phyloP scores from a whole-genome alignment of 2,329 filamentous ascomycete genomes.

The Fusarium napiforme region DNA sequence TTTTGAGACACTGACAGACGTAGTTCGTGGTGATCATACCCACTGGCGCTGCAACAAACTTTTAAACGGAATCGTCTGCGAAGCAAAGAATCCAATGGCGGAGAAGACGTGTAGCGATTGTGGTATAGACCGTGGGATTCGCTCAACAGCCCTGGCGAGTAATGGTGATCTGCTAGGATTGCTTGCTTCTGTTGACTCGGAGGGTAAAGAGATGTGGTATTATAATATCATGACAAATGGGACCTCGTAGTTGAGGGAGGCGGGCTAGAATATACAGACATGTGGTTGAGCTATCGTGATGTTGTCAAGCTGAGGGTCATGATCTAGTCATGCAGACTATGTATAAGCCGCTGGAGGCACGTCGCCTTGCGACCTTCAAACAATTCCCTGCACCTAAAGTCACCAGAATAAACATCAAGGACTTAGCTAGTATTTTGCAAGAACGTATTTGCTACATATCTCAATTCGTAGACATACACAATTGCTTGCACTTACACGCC shows the following conservation, averaged over 20 bases:
- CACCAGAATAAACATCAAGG: fast-evolving
- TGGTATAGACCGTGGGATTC: neutral
- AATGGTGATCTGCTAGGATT: neutral
- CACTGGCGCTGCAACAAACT: neutral
- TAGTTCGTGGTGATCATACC: neutral
- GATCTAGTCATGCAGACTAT: neutral
- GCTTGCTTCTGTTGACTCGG: neutral
- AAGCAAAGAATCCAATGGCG: neutral
- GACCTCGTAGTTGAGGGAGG: fast-evolving
- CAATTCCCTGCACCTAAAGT: neutral
- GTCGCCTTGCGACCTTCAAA: neutral
- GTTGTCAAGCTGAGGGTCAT: neutral
- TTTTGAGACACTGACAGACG: fast-evolving
- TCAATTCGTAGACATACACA: neutral
- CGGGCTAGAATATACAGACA: fast-evolving
- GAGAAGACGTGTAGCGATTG: neutral
- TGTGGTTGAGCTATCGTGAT: fast-evolving
- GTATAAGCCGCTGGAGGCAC: neutral
- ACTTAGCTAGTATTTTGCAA: neutral
- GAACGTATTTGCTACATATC: neutral
- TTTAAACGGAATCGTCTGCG: neutral
- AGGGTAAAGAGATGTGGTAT: neutral
- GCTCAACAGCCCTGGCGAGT: neutral
- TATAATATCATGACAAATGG: neutral
- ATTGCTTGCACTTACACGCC: too few species aligned